Conservation (phyloP, 805 yeast species). For the Ogataea sp. region DNA sequence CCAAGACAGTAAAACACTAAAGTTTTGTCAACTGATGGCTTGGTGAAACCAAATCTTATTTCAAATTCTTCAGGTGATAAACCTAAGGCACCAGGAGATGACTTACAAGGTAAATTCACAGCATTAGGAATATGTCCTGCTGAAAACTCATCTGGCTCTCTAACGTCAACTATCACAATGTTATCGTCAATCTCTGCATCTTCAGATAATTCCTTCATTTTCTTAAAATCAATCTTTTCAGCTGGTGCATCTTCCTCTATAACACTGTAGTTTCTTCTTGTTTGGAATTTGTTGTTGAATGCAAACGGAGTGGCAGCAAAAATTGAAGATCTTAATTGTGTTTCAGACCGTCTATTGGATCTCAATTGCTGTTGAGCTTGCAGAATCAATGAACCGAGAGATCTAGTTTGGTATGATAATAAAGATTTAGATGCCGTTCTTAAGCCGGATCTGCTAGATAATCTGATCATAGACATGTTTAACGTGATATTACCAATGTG, state of each 20-base stretch:
- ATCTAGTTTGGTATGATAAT: no score
- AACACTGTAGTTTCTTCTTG: conserved; percentile 15
- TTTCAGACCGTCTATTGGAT: not conserved
- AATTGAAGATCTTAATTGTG: not conserved
- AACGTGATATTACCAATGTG: no score
- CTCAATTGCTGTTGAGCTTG: no score
- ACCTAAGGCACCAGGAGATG: conserved; percentile 88
- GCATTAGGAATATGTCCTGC: conserved; percentile 80
- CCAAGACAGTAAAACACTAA: conserved; percentile 87
- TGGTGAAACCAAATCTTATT: conserved; percentile 70
- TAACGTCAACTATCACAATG: conserved; percentile 71
- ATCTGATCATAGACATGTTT: no score
- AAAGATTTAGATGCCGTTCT: no score
- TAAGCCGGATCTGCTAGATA: no score
- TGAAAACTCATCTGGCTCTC: conserved; percentile 76
- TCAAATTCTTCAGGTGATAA: conserved; percentile 72
- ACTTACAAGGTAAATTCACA: conserved; percentile 80
- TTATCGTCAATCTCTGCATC: conserved; percentile 26
- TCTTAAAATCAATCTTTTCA: conserved; percentile 18
- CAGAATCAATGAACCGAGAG: no score
- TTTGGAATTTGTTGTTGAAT: not conserved
- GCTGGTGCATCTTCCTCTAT: conserved; percentile 24
- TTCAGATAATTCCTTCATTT: conserved; percentile 32
- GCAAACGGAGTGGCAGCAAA: not conserved
- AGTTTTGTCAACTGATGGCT: conserved; percentile 66